Percentiles rank a stretch among this genome's conserved stretches.
These are phyloP conservation scores for Mycena sanguinolenta DNA, from an alignment of 768 basidiomycete genomes.

Conservation along the genomic window DNA sequence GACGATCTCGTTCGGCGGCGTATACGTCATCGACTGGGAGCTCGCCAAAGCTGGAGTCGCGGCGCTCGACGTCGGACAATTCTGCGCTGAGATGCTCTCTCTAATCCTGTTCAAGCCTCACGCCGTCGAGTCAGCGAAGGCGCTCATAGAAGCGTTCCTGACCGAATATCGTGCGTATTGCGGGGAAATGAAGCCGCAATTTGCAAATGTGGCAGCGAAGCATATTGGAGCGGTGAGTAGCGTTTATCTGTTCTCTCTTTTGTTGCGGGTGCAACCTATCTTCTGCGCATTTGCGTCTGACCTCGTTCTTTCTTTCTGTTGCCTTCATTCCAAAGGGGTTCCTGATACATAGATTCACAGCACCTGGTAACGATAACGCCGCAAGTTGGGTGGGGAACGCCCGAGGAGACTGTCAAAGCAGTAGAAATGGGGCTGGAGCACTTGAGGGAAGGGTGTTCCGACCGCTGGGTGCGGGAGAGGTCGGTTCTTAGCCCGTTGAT, in stretches of 20 bases:
- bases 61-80: constrained; percentile 73
- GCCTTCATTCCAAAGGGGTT: not conserved
- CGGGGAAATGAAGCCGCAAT: constrained; percentile 14
- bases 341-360: not conserved
- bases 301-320: not conserved
- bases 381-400: constrained; percentile 24
- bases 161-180: constrained; percentile 51
- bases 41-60: constrained; percentile 67
- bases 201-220: constrained; percentile 25
- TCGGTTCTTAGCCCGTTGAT: constrained; percentile 25
- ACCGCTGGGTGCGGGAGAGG: constrained; percentile 28
- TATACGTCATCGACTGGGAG: constrained; percentile 78
- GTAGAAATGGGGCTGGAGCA: constrained; percentile 22
- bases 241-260: not conserved
- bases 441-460: constrained; percentile 22
- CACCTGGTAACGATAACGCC: constrained; percentile 26
- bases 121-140: constrained; percentile 50
- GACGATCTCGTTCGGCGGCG: constrained; percentile 46
- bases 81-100: constrained; percentile 70
- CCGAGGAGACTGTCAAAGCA: constrained; percentile 29
- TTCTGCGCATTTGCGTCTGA: too few species aligned
- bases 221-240: constrained; percentile 32
- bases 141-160: constrained; percentile 60
- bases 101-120: constrained; percentile 62
- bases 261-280: not conserved